Conservation (phyloP, 2,329 filamentous ascomycete species). For the Madurella mycetomatis region DNA sequence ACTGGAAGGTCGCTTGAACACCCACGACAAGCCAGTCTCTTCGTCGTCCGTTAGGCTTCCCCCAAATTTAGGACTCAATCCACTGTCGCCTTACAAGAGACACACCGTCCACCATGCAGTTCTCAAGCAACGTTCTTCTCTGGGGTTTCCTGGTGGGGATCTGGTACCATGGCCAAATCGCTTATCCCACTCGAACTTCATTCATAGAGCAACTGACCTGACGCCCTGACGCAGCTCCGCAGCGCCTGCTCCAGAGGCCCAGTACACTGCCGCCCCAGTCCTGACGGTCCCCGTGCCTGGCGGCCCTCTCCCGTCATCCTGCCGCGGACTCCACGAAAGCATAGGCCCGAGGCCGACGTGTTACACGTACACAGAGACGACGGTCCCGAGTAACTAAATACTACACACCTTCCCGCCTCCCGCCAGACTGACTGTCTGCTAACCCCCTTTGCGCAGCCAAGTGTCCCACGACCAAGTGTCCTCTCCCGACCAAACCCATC, state of each 20-base stretch:
- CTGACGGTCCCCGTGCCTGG: neutral
- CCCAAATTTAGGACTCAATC: too few species aligned
- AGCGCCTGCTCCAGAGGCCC: slow-evolving; percentile 4
- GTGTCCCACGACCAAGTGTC: slow-evolving; percentile 7
- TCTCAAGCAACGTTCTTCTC: slow-evolving; percentile 9
- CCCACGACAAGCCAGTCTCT: too few species aligned
- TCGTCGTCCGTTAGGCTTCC: too few species aligned
- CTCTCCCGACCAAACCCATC: slow-evolving; percentile 16
- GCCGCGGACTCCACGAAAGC: slow-evolving; percentile 2
- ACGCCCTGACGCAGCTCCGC: slow-evolving; percentile 7
- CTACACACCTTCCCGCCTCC: too few species aligned
- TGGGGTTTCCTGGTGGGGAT: slow-evolving; percentile 10
- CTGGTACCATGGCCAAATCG: slow-evolving; percentile 3
- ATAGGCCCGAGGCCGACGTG: slow-evolving; percentile 20
- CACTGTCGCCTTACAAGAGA: too few species aligned
- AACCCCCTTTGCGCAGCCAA: neutral
- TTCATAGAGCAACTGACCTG: neutral
- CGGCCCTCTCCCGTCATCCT: slow-evolving; percentile 8
- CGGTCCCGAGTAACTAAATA: slow-evolving; percentile 7
- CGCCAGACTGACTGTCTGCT: too few species aligned
- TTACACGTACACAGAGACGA: slow-evolving; percentile 27
- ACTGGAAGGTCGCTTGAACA: too few species aligned
- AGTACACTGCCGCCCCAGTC: neutral
- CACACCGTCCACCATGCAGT: slow-evolving; percentile 12
- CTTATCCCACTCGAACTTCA: neutral